These are phyloP conservation scores for Salix viminalis DNA, from an alignment of 345 rosid genomes.

Conservation along the genomic window DNA sequence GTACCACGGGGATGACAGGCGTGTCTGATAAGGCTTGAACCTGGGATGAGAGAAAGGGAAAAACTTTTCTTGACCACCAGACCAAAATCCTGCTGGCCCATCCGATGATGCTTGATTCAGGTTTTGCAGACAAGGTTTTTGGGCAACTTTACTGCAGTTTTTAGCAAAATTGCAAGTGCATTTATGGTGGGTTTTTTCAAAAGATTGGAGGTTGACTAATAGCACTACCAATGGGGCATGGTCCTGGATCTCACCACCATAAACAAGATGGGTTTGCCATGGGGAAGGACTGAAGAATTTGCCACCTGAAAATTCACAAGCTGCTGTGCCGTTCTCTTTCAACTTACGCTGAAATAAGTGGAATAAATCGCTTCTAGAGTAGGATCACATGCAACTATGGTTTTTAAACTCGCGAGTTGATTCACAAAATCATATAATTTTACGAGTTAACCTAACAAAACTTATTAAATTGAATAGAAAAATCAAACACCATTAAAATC, in stretches of 20 bases:
- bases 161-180: no score
- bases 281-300: neutral
- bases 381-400: no score
- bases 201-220: neutral
- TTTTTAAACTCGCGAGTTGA: no score
- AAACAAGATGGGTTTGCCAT: neutral
- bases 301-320: neutral
- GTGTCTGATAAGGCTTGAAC: no score
- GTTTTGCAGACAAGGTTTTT: neutral
- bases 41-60: no score
- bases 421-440: neutral
- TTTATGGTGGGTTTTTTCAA: no score
- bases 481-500: no score
- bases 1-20: no score
- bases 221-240: neutral
- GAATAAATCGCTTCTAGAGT: neutral
- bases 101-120: neutral
- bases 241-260: neutral
- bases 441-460: no score
- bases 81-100: no score
- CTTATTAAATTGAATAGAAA: fast-evolving
- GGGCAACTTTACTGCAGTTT: neutral
- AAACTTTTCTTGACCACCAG: no score
- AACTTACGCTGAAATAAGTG: neutral
- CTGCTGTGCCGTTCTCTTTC: neutral